A percentile compares a stretch with the other conserved stretches of the same genome.
Conservation (phyloP, 163 green algal species). For the Prototheca cutis region DNA sequence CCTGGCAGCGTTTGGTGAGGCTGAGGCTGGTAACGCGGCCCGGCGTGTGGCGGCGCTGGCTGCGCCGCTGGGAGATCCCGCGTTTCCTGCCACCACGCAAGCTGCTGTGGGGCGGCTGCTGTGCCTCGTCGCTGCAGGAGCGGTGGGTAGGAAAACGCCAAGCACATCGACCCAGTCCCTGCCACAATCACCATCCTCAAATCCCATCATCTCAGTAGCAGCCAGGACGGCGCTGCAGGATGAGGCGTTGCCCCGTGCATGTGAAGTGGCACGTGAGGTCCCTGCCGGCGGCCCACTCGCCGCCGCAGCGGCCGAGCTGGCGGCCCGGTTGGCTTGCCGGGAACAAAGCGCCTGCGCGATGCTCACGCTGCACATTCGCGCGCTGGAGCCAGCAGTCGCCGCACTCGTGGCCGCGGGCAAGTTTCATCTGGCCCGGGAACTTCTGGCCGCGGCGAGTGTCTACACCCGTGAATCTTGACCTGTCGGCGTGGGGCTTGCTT, state of each 20-base stretch:
- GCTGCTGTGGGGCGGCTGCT: constrained; percentile 6
- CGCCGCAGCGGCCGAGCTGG: background rate
- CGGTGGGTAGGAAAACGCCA: too few species aligned
- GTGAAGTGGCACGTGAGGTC: constrained; percentile 11
- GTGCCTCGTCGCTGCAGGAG: too few species aligned
- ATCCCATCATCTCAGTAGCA: background rate
- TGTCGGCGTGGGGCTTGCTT: too few species aligned
- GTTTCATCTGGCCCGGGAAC: background rate
- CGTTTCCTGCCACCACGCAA: constrained; percentile 1
- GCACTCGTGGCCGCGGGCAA: constrained; percentile 3
- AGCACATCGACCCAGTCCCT: too few species aligned
- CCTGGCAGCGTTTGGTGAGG: too few species aligned
- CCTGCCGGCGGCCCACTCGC: background rate
- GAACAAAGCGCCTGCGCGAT: constrained; percentile 8
- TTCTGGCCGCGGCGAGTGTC: constrained; percentile 5
- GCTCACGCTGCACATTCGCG: constrained; percentile 5
- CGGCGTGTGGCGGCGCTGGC: constrained; percentile 1
- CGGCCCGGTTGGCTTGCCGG: constrained; percentile 8
- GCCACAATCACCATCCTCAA: too few species aligned
- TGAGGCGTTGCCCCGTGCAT: constrained; percentile 4
- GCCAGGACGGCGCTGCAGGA: constrained; percentile 7
- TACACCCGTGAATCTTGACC: too few species aligned
- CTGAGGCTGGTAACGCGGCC: constrained; percentile 3
- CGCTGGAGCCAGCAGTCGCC: constrained; percentile 6
- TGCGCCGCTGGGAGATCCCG: background rate